Evolutionary conservation across 352 stramenopile genomes (phyloP).

Genomic region (Aphanomyces euteiches): DNA sequence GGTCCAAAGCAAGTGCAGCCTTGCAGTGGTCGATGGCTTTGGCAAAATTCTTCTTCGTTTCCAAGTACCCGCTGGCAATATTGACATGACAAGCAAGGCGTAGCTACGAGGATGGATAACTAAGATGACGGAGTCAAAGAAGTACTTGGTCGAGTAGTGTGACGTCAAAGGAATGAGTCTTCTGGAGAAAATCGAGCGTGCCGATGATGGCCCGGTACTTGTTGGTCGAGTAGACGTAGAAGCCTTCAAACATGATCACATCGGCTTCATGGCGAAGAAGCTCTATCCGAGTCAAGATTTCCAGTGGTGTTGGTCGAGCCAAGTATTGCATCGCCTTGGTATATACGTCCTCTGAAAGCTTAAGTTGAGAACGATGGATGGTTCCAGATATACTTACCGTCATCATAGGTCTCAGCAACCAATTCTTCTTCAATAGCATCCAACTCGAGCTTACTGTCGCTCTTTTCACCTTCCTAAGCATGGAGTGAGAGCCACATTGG

Average conservation of each 20-base stretch:
- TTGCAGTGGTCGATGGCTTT: conserved; percentile 10
- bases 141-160: conserved; percentile 17
- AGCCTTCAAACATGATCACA: conserved; percentile 28
- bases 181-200: not conserved
- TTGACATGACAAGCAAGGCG: conserved; percentile 20
- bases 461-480: conserved; percentile 20
- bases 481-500: not conserved
- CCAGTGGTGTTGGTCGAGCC: not conserved
- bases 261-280: conserved; percentile 22
- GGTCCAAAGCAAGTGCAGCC: not conserved
- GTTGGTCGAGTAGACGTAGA: conserved; percentile 24
- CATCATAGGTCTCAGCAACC: not conserved
- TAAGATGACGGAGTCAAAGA: not conserved
- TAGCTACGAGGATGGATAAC: not conserved
- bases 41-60: conserved; percentile 20
- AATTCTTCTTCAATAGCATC: conserved; percentile 16
- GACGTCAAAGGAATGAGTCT: not conserved
- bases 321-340: conserved; percentile 15
- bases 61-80: conserved; percentile 24
- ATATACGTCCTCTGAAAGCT: conserved; percentile 9
- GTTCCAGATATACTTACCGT: conserved; percentile 11
- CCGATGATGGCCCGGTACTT: conserved; percentile 28
- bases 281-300: conserved; percentile 14
- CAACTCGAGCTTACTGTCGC: conserved; percentile 3
- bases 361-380: not conserved